Conservation (phyloP, 225 moss, liverwort and hornwort species). For the Climacium dendroides region DNA sequence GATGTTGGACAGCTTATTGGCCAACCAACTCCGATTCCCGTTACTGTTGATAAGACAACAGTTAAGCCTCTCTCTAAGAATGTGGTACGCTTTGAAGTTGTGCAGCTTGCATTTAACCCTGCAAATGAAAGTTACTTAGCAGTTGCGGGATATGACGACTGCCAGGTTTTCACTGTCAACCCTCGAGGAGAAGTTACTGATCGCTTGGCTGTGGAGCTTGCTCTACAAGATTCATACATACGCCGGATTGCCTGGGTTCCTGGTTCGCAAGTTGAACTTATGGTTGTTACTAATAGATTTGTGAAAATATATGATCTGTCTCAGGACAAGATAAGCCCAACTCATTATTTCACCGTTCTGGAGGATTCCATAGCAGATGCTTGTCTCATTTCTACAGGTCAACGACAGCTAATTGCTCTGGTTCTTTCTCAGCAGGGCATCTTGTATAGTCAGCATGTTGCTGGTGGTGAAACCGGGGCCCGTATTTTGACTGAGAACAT, state of each 20-base stretch:
- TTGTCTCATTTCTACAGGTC: conserved; percentile 72
- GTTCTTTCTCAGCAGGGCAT: conserved; percentile 97
- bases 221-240: conserved; percentile 85
- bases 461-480: conserved; percentile 61
- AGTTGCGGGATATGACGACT: conserved; percentile 97
- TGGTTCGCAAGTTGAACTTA: conserved; percentile 95
- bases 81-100: conserved; percentile 90
- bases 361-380: conserved; percentile 99
- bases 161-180: conserved; percentile 95
- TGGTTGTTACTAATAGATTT: conserved; percentile 94
- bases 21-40: conserved; percentile 84
- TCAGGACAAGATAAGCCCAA: conserved; percentile 91
- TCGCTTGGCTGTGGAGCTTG: conserved; percentile 93
- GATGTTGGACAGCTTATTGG: conserved; percentile 99
- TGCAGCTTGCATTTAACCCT: conserved; percentile 82
- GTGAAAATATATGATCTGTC: conserved; percentile 95
- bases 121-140: conserved; percentile 94
- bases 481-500: conserved; percentile 96
- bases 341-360: conserved; percentile 83
- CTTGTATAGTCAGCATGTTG: conserved; percentile 79
- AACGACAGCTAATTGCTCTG: conserved; percentile 70
- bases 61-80: conserved; percentile 98
- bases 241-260: conserved; percentile 94
- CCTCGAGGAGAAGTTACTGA: conserved; percentile 97
- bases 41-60: conserved; percentile 96